phyloP scores from a whole-genome alignment of 805 yeast species.

The Candida nonsorbophila region DNA sequence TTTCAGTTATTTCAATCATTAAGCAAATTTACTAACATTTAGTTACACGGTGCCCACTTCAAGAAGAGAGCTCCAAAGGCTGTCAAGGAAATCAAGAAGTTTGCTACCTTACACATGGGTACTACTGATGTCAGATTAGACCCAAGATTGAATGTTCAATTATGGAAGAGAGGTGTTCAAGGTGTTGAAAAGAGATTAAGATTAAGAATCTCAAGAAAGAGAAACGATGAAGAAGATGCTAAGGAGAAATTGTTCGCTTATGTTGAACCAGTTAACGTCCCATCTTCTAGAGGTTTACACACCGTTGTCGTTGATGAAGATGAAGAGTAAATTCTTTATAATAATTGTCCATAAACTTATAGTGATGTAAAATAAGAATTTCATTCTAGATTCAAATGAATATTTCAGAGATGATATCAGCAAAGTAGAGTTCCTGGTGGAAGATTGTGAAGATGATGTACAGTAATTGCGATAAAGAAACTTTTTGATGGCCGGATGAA shows the following conservation, averaged over 20 bases:
- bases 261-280: slow-evolving; percentile 95
- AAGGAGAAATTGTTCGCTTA: slow-evolving; percentile 95
- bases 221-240: slow-evolving; percentile 99
- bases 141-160: slow-evolving; percentile 96
- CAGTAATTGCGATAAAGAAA: no score
- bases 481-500: no score
- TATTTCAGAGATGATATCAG: no score
- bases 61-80: slow-evolving; percentile 99
- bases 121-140: slow-evolving; percentile 98
- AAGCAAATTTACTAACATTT: slow-evolving; percentile 7
- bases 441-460: no score
- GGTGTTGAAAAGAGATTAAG: slow-evolving; percentile 98
- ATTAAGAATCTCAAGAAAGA: slow-evolving; percentile 98
- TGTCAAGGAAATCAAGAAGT: slow-evolving; percentile 98
- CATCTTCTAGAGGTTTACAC: slow-evolving; percentile 94
- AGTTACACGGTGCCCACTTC: slow-evolving; percentile 98
- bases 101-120: slow-evolving; percentile 98
- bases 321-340: slow-evolving; percentile 37
- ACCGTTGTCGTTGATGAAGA: slow-evolving; percentile 86
- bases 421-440: no score
- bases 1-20: not conserved
- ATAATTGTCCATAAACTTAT: slow-evolving; percentile 2
- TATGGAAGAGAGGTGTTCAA: slow-evolving; percentile 99
- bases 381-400: no score
- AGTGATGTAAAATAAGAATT: slow-evolving; percentile 16